Evolutionary conservation across 345 rosid genomes (phyloP).

Genomic region (Mangifera indica): DNA sequence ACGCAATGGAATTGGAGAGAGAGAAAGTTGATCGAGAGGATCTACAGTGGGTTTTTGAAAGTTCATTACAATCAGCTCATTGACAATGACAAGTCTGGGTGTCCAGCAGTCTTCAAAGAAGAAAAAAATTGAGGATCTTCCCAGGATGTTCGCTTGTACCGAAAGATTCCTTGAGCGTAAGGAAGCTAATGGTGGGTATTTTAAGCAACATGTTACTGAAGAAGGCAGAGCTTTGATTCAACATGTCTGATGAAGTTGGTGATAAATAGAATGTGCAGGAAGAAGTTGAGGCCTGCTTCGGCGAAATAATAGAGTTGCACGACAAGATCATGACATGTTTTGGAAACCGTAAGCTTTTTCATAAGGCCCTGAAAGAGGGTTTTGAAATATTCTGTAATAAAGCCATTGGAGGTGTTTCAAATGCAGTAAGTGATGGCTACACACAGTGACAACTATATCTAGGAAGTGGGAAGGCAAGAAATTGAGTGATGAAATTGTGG

Average conservation of each 20-base stretch:
- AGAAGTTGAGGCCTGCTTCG: constrained; percentile 32
- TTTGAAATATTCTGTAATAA: constrained; percentile 40
- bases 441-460: constrained; percentile 41
- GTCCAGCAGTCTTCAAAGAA: background rate
- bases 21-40: background rate
- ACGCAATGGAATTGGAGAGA: no score
- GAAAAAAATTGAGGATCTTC: constrained; percentile 1
- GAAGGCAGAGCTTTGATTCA: constrained; percentile 39
- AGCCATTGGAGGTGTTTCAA: constrained; percentile 32
- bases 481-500: constrained; percentile 45
- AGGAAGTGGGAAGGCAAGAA: constrained; percentile 28
- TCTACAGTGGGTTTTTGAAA: background rate
- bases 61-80: background rate
- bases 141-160: background rate
- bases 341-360: constrained; percentile 35
- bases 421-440: constrained; percentile 41
- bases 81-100: background rate
- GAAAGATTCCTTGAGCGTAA: background rate
- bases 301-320: constrained; percentile 43
- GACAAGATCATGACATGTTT: constrained; percentile 42
- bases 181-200: background rate
- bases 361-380: constrained; percentile 42
- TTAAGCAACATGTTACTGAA: constrained; percentile 33
- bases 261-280: constrained; percentile 6
- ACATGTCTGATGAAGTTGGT: constrained; percentile 39